Evolutionary conservation across 345 rosid species (phyloP), one percentile per base, ranked within the genome.

Genomic region (Cochlearia excelsa): DNA sequence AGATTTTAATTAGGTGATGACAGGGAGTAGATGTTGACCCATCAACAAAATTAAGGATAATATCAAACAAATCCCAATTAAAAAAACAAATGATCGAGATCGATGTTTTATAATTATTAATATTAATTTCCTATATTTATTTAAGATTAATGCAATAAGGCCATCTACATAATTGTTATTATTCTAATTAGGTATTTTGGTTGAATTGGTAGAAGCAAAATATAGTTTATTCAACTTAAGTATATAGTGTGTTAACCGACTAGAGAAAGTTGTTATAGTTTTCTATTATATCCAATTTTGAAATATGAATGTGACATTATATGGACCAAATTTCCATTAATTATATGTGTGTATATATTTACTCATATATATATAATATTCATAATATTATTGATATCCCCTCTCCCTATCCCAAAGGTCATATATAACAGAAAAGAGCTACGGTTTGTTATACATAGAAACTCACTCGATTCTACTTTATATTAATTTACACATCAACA

Each of bases 11-110:
- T 88, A 86, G 95, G 99, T 88, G 87, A 83, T 85, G 97, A 85
- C 81, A 85, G 68, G 84, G 84, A 83, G 69, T 62, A 76, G 99
- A 89, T 80, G 97, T 74, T 82, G 95, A 93, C 95, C 87, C 68
- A 78, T 83, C 95, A 93, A 93, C 97, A 75, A 87, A 70, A 69
- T 58, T 71, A 51, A 75, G 70, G 91, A 88, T 86, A 88, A 86
- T 77, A 83, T 83, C 85, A 89, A 85, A 83, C 81, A 75, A 83
- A 79, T 76, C 84, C 80, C 77, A 37, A 37, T 71, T 82, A 76
- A 71, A 61, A 52, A 34, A 70, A 64, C 56, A 59, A 4, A 51
- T 39, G 66, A 65, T 71, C 38, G 46, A 40, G 70, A 65, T 71
- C 61, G 70, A 65, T 71, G 66, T 71, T 71, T 30, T 34, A 28